Evolutionary conservation across 192 early-diverging fungal species (phyloP), one percentile per base, ranked within the genome.

Genomic region (Rhizoclosmatium sp.): DNA sequence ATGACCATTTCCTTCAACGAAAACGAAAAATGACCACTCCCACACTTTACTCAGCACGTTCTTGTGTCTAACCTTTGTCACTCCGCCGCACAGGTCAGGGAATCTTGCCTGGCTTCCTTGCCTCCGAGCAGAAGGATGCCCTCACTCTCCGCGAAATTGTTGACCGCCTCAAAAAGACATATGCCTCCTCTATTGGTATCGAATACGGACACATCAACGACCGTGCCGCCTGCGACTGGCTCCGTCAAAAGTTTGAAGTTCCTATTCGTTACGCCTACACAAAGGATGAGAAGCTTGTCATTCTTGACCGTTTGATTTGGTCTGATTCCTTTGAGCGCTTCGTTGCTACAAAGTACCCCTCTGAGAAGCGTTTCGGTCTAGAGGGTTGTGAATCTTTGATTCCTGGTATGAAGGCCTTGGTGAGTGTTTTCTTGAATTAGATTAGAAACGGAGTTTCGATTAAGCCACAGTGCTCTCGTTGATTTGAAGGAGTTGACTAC

Each of bases 181-280:
- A 99, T 86, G 96, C 95, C 79, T 93, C 95, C 58, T 91, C 93
- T n/a, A 92, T 98, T 54, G 98, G 96, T 84, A 87, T 98, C 75
- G 98, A 99, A 85, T 99, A 98, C 88, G 96, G 95, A 71, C 98
- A 99, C 87, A 99, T 99, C 82, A 93, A 95, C 64, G 97, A 98
- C 86, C 93, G 96, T 78, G 90, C 85, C 46, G 93, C 94, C 83
- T 98, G 96, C 87, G 96, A 99, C 89, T 99, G 98, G 98, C 93
- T 99, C 80, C 90, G 96, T 51, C 85, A 91, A 75, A 92, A 92
- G 61, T 89, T 99, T 77, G 98, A 99, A 87, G 93, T 94, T 56
- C 97, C 96, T 56, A 78, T 89, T 81, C 95, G 94, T 65, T 96
- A 93, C 91, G 84, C 89, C 75, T 99, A 96, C 88, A 86, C 91